These are phyloP conservation scores for Akanthomyces lecanii DNA, from an alignment of 2,329 filamentous ascomycete species.

Conservation along the genomic window DNA sequence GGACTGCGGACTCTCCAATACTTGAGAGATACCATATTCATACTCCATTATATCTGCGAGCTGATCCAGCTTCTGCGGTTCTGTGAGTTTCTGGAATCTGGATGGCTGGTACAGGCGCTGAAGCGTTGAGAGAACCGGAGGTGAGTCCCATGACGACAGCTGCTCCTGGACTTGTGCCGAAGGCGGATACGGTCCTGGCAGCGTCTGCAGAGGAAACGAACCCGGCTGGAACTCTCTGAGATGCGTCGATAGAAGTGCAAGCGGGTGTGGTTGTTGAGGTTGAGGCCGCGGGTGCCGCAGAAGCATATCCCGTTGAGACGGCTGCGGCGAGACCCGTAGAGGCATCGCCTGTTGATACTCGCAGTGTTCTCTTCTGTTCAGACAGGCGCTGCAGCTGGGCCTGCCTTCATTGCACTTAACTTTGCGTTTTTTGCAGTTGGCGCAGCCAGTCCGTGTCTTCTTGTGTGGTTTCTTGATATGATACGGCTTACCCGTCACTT, in stretches of 20 bases:
- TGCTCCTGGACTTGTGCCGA: neutral
- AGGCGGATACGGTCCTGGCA: neutral
- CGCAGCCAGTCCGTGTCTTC: constrained; percentile 51
- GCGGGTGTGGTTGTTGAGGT: neutral
- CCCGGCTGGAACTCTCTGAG: neutral
- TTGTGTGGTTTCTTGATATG: constrained; percentile 49
- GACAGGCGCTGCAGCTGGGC: constrained; percentile 48
- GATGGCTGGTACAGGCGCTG: neutral
- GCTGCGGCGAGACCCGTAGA: neutral
- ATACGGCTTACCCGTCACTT: constrained; percentile 21
- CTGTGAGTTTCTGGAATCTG: neutral
- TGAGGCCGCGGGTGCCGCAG: neutral
- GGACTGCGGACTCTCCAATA: neutral
- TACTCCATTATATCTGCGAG: neutral
- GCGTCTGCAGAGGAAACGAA: too few species aligned
- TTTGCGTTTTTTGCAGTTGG: constrained; percentile 52
- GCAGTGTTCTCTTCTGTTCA: constrained; percentile 44
- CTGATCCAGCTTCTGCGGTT: neutral
- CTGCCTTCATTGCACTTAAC: constrained; percentile 52
- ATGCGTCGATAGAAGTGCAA: neutral
- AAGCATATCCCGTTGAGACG: neutral
- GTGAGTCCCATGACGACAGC: neutral
- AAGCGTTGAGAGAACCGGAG: neutral
- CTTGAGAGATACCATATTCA: neutral
- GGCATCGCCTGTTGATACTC: constrained; percentile 34